Evolutionary conservation across 441 rosid species (phyloP).

Genomic region (Pelargonium myrrhifolium): DNA sequence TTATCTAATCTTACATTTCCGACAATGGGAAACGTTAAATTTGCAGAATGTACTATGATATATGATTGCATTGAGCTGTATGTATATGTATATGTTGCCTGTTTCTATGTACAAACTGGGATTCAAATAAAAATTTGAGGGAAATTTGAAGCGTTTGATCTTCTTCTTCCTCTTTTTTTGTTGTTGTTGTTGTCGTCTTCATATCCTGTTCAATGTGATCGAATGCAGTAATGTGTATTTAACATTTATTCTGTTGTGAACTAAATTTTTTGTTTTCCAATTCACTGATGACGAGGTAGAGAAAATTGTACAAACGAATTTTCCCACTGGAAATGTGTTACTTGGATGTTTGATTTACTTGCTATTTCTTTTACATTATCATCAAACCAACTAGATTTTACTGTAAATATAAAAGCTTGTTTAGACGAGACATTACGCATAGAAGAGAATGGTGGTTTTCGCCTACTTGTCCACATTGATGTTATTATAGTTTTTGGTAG

Average conservation of each 20-base stretch:
- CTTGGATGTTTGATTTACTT: not conserved
- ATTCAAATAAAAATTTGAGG: not conserved
- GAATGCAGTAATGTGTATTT: not conserved
- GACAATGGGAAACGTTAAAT: not conserved
- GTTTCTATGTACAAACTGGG: not conserved
- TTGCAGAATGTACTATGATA: not conserved
- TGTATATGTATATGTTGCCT: not conserved
- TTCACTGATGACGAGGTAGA: not conserved
- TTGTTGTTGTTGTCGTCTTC: no score
- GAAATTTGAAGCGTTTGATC: not conserved
- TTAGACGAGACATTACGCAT: no score
- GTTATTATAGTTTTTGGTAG: no score
- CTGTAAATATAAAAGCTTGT: no score
- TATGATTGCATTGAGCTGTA: not conserved
- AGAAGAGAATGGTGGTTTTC: no score
- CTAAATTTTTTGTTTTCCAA: not conserved
- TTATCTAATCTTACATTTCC: no score
- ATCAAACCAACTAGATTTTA: no score
- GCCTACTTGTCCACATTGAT: no score
- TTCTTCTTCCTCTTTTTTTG: not conserved
- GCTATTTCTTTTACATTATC: not conserved
- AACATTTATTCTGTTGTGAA: not conserved
- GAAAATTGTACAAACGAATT: no score
- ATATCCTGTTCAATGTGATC: not conserved
- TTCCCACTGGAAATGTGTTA: not conserved